Percentiles rank a stretch among this genome's conserved stretches.
Evolutionary conservation across 2,329 filamentous ascomycete species (phyloP).

Genomic region (Cladosporium sp.): DNA sequence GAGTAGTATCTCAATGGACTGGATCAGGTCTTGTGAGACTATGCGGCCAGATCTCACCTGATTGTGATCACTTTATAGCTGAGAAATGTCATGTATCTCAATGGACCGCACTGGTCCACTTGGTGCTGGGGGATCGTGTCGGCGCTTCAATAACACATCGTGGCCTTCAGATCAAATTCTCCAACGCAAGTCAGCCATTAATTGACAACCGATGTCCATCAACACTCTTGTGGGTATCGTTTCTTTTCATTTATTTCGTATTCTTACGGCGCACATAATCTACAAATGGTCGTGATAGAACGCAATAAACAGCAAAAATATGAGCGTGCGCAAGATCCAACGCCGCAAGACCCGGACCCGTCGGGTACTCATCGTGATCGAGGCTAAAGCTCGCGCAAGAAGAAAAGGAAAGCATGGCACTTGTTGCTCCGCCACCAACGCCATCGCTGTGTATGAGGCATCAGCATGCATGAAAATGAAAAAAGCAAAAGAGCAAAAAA

Average conservation of each 20-base stretch:
- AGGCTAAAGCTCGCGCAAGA: neutral
- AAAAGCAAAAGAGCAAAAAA: neutral
- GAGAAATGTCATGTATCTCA: too few relatives aligned
- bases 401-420: neutral
- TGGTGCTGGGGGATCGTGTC: too few relatives aligned
- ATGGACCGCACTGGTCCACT: too few relatives aligned
- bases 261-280: neutral
- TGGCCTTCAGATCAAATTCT: too few relatives aligned
- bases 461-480: neutral
- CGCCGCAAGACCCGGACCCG: neutral
- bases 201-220: neutral
- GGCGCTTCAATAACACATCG: too few relatives aligned
- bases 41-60: too few relatives aligned
- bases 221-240: neutral
- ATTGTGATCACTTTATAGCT: too few relatives aligned
- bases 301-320: neutral
- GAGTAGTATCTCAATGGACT: too few relatives aligned
- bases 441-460: slow-evolving; percentile 2
- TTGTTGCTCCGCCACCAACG: slow-evolving; percentile 1
- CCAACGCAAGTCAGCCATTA: neutral
- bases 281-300: neutral
- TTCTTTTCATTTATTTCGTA: neutral
- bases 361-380: neutral
- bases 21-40: too few relatives aligned
- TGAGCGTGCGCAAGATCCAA: neutral